phyloP scores from a whole-genome alignment of 2,329 filamentous ascomycete species.

The Fusarium euwallaceae region DNA sequence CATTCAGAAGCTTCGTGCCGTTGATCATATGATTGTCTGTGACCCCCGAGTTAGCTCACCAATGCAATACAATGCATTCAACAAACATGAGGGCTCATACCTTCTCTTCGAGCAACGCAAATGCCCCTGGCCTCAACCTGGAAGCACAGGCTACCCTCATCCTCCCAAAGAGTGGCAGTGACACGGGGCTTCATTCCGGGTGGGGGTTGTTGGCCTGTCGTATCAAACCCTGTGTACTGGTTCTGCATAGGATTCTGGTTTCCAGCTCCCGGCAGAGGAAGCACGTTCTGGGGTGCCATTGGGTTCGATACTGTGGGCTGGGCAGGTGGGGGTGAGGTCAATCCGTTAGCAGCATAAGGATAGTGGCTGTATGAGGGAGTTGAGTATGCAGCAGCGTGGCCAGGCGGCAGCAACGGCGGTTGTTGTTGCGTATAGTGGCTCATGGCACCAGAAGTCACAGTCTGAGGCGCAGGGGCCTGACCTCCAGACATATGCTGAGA shows the following conservation, averaged over 20 bases:
- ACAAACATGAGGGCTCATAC: constrained; percentile 60
- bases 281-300: constrained; percentile 73
- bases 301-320: constrained; percentile 77
- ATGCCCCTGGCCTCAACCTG: constrained; percentile 97
- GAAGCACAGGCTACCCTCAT: constrained; percentile 97
- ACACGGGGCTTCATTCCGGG: constrained; percentile 96
- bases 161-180: constrained; percentile 97
- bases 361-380: constrained; percentile 76
- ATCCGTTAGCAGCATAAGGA: constrained; percentile 77
- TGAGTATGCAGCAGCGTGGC: constrained; percentile 75
- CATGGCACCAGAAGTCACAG: constrained; percentile 80
- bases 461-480: constrained; percentile 80
- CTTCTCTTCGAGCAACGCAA: constrained; percentile 93
- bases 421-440: constrained; percentile 85
- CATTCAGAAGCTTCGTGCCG: constrained; percentile 95
- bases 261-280: constrained; percentile 75
- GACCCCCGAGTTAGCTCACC: constrained; percentile 13
- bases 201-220: constrained; percentile 91
- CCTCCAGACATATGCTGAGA: constrained; percentile 83
- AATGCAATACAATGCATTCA: not conserved
- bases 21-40: constrained; percentile 99
- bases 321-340: constrained; percentile 82
- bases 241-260: constrained; percentile 65
- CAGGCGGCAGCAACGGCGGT: constrained; percentile 80
- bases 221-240: constrained; percentile 76